Percentiles rank a stretch among this genome's conserved stretches.
phyloP scores from a whole-genome alignment of 352 stramenopile genomes.

The Globisporangium nunn region DNA sequence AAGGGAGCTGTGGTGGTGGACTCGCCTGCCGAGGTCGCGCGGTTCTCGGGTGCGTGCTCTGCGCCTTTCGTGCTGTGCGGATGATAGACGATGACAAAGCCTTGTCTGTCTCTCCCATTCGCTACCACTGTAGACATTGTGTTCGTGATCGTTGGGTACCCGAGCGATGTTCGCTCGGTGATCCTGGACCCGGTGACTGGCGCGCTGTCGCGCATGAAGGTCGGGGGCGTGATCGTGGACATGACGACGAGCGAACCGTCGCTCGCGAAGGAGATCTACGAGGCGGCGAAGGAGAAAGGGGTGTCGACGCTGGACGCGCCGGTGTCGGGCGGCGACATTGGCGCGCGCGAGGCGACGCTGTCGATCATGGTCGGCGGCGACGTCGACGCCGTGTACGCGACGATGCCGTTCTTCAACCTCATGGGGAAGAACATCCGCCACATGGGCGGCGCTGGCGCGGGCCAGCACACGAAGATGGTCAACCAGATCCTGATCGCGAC shows the following conservation, averaged over 20 bases:
- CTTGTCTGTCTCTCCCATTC: not conserved
- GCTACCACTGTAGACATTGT: constrained; percentile 60
- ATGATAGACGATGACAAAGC: not conserved
- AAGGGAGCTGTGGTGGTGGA: constrained; percentile 69
- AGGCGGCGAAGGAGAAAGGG: constrained; percentile 57
- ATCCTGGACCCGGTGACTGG: constrained; percentile 63
- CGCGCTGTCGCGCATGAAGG: constrained; percentile 62
- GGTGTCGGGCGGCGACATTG: constrained; percentile 85
- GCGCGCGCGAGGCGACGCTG: constrained; percentile 78
- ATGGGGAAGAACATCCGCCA: constrained; percentile 88
- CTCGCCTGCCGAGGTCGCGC: constrained; percentile 74
- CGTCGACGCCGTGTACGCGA: constrained; percentile 64
- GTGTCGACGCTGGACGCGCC: constrained; percentile 74
- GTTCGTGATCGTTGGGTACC: constrained; percentile 88
- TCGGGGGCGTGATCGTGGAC: constrained; percentile 82
- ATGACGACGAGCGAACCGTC: constrained; percentile 88
- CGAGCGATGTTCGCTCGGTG: constrained; percentile 73
- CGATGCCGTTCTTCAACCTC: constrained; percentile 83
- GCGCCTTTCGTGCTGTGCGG: too few relatives aligned
- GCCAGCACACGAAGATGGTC: constrained; percentile 90
- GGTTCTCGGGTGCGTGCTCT: constrained; percentile 41
- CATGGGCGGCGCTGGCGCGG: constrained; percentile 77
- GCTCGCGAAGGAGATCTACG: constrained; percentile 86
- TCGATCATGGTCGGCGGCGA: constrained; percentile 91
- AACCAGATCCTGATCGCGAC: constrained; percentile 88